Percentiles rank a stretch among this genome's conserved stretches.
These are phyloP conservation scores for Articulospora tetracladia DNA, from an alignment of 495 filamentous ascomycete genomes.

Conservation along the genomic window DNA sequence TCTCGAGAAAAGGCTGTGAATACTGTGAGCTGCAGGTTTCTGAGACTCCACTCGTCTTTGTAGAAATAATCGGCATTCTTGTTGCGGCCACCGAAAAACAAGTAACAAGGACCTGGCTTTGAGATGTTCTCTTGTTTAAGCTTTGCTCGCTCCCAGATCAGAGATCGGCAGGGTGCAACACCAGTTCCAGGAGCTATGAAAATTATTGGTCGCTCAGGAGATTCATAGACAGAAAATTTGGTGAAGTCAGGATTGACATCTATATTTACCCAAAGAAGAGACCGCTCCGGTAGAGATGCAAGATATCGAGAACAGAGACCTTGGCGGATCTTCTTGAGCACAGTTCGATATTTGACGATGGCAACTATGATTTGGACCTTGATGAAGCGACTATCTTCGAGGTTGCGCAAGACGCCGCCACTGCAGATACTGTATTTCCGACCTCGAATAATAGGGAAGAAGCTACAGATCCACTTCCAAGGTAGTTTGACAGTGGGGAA, in stretches of 20 bases:
- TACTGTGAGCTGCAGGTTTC: constrained; percentile 41
- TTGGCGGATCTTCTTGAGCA: constrained; percentile 78
- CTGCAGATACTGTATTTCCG: constrained; percentile 88
- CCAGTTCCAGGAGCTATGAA: constrained; percentile 90
- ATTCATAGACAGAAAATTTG: not conserved
- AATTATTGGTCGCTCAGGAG: constrained; percentile 49
- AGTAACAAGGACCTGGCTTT: constrained; percentile 31
- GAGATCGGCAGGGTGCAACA: constrained; percentile 78
- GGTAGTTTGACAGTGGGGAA: constrained; percentile 83
- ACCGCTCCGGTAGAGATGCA: constrained; percentile 54
- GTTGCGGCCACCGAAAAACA: constrained; percentile 84
- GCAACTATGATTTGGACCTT: constrained; percentile 76
- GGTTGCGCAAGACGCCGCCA: constrained; percentile 45
- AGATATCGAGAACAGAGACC: constrained; percentile 91
- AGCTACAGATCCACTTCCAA: constrained; percentile 60
- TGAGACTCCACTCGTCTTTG: constrained; percentile 60
- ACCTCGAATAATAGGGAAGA: constrained; percentile 72
- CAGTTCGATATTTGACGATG: constrained; percentile 87
- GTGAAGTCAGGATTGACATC: not conserved
- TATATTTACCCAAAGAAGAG: constrained; percentile 15
- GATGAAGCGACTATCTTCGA: constrained; percentile 19
- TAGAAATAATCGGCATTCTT: constrained; percentile 74
- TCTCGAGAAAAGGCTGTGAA: constrained; percentile 83
- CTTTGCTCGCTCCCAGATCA: constrained; percentile 63
- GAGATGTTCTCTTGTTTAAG: constrained; percentile 24